phyloP scores from a whole-genome alignment of 1,139 yeast genomes.

The Candida pseudoviswanathii region DNA sequence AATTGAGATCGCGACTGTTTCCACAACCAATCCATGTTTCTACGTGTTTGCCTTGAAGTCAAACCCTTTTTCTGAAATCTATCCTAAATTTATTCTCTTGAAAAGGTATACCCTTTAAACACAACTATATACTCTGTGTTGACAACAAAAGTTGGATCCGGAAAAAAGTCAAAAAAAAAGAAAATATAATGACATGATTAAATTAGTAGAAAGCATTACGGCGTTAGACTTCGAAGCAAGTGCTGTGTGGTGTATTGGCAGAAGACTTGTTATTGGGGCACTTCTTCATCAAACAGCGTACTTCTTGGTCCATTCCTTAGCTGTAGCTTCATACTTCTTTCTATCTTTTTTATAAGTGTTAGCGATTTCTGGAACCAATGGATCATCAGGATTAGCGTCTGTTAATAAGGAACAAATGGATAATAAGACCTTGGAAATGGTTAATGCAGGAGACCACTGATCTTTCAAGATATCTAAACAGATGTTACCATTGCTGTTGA shows the following conservation, averaged over 20 bases:
- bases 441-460: slow-evolving; percentile 90
- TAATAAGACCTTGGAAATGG: slow-evolving; percentile 84
- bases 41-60: not conserved
- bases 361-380: slow-evolving; percentile 97
- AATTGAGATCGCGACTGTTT: not conserved
- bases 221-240: slow-evolving; percentile 3
- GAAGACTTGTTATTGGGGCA: too few species aligned
- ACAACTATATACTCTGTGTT: slow-evolving; percentile 3
- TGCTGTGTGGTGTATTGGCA: not conserved
- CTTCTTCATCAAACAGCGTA: slow-evolving; percentile 70
- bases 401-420: slow-evolving; percentile 90
- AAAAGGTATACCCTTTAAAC: not conserved
- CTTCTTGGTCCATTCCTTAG: slow-evolving; percentile 98
- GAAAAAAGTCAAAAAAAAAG: slow-evolving; percentile 1
- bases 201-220: slow-evolving; percentile 5
- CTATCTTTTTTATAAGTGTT: slow-evolving; percentile 95
- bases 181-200: slow-evolving; percentile 7
- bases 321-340: slow-evolving; percentile 93
- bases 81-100: slow-evolving; percentile 3
- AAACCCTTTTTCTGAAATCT: not conserved
- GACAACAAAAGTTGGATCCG: not conserved
- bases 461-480: slow-evolving; percentile 85
- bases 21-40: not conserved
- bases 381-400: slow-evolving; percentile 99
- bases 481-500: slow-evolving; percentile 85